These are phyloP conservation scores for Trichoderma atroviride DNA, from an alignment of 2,329 filamentous ascomycete genomes.

Conservation along the genomic window DNA sequence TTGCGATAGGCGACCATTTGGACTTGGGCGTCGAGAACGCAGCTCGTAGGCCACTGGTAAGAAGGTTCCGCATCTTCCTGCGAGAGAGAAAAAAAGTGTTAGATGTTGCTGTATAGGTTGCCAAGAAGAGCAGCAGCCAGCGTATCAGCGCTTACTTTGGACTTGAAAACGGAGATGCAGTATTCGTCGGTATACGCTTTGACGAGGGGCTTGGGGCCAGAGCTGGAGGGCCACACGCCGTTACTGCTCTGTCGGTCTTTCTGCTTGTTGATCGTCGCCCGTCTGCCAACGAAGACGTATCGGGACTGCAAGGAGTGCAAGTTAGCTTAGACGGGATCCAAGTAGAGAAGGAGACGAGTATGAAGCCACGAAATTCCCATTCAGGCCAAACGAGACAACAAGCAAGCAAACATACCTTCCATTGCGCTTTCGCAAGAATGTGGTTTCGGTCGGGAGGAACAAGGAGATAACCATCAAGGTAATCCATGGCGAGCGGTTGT, in stretches of 20 bases:
- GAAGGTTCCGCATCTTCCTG: slow-evolving; percentile 57
- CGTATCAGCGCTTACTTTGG: slow-evolving; percentile 46
- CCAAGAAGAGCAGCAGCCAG: slow-evolving; percentile 26
- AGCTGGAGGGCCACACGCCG: slow-evolving; percentile 44
- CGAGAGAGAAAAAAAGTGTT: slow-evolving; percentile 26
- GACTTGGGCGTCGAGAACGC: slow-evolving; percentile 59
- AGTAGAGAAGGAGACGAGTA: neutral
- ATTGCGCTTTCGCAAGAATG: slow-evolving; percentile 53
- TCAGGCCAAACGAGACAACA: neutral
- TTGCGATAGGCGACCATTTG: slow-evolving; percentile 64
- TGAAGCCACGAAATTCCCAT: slow-evolving; percentile 10
- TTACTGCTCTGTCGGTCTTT: slow-evolving; percentile 44
- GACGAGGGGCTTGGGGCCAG: slow-evolving; percentile 42
- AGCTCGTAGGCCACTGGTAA: slow-evolving; percentile 56
- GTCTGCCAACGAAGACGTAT: slow-evolving; percentile 59
- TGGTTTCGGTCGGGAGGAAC: slow-evolving; percentile 55
- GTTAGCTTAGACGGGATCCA: neutral
- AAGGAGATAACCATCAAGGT: slow-evolving; percentile 51
- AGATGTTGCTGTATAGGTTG: neutral
- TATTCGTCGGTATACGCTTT: slow-evolving; percentile 46
- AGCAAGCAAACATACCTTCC: slow-evolving; percentile 50
- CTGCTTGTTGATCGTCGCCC: slow-evolving; percentile 31
- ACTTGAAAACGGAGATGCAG: slow-evolving; percentile 59
- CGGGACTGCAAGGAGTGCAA: slow-evolving; percentile 50
- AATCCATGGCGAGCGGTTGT: slow-evolving; percentile 39